Conservation (phyloP, 2,329 filamentous ascomycete species). For the Colletotrichum siamense region DNA sequence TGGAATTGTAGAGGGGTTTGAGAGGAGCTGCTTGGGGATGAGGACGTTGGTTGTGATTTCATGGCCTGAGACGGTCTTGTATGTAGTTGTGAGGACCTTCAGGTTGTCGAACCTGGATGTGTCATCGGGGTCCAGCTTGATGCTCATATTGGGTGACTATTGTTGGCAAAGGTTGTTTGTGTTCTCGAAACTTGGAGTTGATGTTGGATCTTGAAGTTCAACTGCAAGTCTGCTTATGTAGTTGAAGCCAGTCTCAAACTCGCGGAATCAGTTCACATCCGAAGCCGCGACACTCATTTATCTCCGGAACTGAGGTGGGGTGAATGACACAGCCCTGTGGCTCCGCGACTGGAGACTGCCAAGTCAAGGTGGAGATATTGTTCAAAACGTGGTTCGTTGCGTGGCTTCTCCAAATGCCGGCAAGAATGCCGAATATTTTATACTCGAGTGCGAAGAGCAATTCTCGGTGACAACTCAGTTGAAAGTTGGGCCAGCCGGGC, state of each 20-base stretch:
- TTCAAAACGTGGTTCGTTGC: neutral
- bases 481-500: neutral
- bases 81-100: neutral
- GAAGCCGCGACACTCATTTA: neutral
- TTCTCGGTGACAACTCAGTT: neutral
- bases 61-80: neutral
- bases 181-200: neutral
- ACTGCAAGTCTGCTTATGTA: neutral
- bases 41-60: constrained; percentile 24
- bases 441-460: neutral
- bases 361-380: neutral
- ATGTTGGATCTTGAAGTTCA: accelerated
- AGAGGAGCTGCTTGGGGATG: constrained; percentile 28
- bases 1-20: neutral
- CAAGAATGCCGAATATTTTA: neutral
- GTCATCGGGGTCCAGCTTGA: neutral
- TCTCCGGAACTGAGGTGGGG: neutral
- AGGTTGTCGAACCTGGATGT: neutral
- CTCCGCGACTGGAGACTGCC: neutral
- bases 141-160: neutral
- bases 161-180: neutral
- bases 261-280: neutral
- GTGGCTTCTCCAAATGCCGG: neutral
- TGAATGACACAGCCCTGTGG: neutral
- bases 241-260: neutral